Evolutionary conservation across 2,329 filamentous ascomycete species (phyloP).

Genomic region (Xylariaceae sp.): DNA sequence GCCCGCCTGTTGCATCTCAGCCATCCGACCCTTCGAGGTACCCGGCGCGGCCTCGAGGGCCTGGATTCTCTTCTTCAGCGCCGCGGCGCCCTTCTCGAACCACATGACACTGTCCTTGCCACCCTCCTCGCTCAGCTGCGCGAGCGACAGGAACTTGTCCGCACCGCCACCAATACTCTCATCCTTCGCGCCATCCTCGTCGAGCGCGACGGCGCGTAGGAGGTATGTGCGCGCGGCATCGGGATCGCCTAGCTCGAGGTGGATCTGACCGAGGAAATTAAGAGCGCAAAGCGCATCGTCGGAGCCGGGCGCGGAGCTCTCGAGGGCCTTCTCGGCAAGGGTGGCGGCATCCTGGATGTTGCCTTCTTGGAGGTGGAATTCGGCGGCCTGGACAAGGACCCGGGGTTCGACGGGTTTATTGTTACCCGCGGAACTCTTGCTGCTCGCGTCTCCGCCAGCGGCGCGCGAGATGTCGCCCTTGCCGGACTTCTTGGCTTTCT

Average conservation of each 20-base stretch:
- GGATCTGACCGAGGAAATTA: conserved; percentile 74
- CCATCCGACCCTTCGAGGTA: too few species aligned
- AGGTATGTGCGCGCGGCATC: conserved; percentile 71
- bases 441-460: conserved; percentile 10
- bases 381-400: conserved; percentile 32
- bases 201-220: conserved; percentile 65
- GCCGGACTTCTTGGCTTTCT: conserved; percentile 30
- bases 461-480: conserved; percentile 26
- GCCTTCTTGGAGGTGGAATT: conserved; percentile 31
- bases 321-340: conserved; percentile 31
- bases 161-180: conserved; percentile 74
- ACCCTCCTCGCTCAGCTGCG: conserved; percentile 74
- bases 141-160: conserved; percentile 92
- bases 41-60: conserved; percentile 46
- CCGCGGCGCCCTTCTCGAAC: conserved; percentile 66
- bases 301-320: conserved; percentile 27
- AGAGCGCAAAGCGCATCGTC: conserved; percentile 60
- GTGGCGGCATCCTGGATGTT: conserved; percentile 29
- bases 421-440: conserved; percentile 4
- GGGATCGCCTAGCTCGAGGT: conserved; percentile 75
- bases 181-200: conserved; percentile 66
- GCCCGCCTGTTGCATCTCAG: conserved; percentile 27
- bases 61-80: conserved; percentile 67
- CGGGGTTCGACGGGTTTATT: conserved; percentile 29
- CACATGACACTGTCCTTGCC: conserved; percentile 60